These are phyloP conservation scores for Aspergillus ruber DNA, from an alignment of 2,329 filamentous ascomycete species.

Conservation along the genomic window DNA sequence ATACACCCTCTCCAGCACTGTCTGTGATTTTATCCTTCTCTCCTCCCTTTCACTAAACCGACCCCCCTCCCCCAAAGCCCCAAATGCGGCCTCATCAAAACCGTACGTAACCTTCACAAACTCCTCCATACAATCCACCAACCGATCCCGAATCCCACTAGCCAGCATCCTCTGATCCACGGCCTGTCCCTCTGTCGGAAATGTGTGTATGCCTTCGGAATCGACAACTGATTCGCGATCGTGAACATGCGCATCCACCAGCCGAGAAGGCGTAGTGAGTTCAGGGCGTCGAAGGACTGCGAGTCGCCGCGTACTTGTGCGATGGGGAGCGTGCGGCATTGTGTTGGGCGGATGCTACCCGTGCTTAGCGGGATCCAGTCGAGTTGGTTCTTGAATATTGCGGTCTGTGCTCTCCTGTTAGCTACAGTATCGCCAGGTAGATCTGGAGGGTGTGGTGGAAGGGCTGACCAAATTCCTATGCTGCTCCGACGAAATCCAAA, in stretches of 20 bases:
- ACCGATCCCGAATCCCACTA: constrained; percentile 52
- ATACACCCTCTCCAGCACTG: too few species aligned
- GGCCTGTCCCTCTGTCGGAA: constrained; percentile 45
- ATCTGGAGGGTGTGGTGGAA: not conserved
- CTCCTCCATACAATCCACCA: constrained; percentile 65
- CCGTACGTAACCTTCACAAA: constrained; percentile 62
- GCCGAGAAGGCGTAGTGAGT: constrained; percentile 58
- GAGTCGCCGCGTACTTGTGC: constrained; percentile 59
- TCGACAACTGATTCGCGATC: constrained; percentile 60
- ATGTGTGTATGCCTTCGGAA: constrained; percentile 58
- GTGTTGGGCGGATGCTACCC: constrained; percentile 58
- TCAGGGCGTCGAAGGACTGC: constrained; percentile 63
- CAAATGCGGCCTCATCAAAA: constrained; percentile 58
- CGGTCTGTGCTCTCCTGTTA: constrained; percentile 40
- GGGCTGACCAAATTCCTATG: constrained; percentile 54
- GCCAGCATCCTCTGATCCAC: constrained; percentile 48
- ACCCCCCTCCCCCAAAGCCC: constrained; percentile 57
- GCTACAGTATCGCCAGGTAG: too few species aligned
- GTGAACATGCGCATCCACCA: constrained; percentile 66
- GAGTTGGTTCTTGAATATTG: constrained; percentile 64
- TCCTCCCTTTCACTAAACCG: constrained; percentile 54
- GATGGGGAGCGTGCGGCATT: constrained; percentile 58
- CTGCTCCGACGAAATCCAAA: constrained; percentile 62
- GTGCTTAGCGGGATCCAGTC: constrained; percentile 62
- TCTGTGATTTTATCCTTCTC: constrained; percentile 16